Evolutionary conservation across 2,329 filamentous ascomycete genomes (phyloP).

Genomic region (Fusarium pseudograminearum): DNA sequence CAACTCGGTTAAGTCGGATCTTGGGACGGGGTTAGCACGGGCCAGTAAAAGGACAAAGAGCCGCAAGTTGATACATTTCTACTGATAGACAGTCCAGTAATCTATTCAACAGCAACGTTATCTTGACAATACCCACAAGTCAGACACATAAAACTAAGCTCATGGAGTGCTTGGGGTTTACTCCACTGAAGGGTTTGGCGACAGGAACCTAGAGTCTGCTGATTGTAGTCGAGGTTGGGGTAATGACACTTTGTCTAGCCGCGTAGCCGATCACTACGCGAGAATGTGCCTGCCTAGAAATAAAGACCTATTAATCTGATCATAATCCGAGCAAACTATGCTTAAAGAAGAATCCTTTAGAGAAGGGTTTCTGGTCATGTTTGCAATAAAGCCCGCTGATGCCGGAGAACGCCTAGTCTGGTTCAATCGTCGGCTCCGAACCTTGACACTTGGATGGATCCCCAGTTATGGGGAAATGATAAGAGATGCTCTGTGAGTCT

Average conservation of each 20-base stretch:
- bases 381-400: conserved; percentile 14
- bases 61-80: conserved; percentile 15
- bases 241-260: conserved; percentile 2
- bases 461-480: conserved; percentile 1
- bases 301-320: conserved; percentile 8
- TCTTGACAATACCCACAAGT: conserved; percentile 31
- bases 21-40: conserved; percentile 24
- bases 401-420: conserved; percentile 11
- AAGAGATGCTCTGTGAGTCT: not conserved
- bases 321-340: not conserved
- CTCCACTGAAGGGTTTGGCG: conserved; percentile 5
- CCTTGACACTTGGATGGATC: not conserved
- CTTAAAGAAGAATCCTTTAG: conserved; percentile 11
- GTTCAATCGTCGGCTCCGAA: conserved; percentile 15
- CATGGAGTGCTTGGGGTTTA: not conserved
- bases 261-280: conserved; percentile 10
- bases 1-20: conserved; percentile 44
- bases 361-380: conserved; percentile 5
- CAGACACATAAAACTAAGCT: not conserved
- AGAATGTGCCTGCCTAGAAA: not conserved
- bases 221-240: conserved; percentile 6
- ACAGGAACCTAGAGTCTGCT: not conserved
- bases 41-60: conserved; percentile 29
- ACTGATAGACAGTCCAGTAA: not conserved
- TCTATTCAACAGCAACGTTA: not conserved